Base-by-base conservation (phyloP, 1,284 basidiomycete genomes). In the Naganishia sp. region DNA sequence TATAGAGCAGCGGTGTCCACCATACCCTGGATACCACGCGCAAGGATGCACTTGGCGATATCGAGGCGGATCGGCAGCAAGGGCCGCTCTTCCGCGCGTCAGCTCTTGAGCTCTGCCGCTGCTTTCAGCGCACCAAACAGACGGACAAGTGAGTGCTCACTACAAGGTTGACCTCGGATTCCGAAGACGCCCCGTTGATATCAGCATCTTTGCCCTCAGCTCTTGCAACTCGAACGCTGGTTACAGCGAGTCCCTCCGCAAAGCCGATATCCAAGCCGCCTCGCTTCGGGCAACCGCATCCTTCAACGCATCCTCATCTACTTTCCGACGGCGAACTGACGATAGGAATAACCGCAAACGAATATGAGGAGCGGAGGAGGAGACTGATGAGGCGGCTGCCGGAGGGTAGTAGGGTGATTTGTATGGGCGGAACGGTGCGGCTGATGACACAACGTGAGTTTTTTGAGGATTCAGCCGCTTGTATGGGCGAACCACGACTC, bases 381-480 rank as follows among this genome's bases (percentile, higher is more conserved):
- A 83, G 78, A 21, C 82, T 99, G 31, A 90, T 99, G 86, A 84
- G 89, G 18, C 77, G 81, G 23, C 80, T 99, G 13, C 92, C 92
- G 0, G 85, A 88, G 6, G 85, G 86, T 43, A 89, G 88, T 67
- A 75, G 91, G 28, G 94, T 93, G 17, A 85, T 98, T 6, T 88
- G 87, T 49, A 85, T 91, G 53, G 88, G 90, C 3, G 90, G 88
- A 0, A 86, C 89, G 10, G 82, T 94, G 53, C 90, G 94, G 79
- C 90, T 90, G 75, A 92, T 95, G 87, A 90, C 88, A 67, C 87
- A 85, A 75, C 88, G 90, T 90, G 79, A 80, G 90, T 86, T 32
- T 35, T 13, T 39, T 4, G 10, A 9, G 35, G 35, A 39, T 39
- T 6, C 13, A 13, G 35, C 4, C 35, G 35, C 13, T 13, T 6